Base-by-base conservation (phyloP, 2,329 filamentous ascomycete genomes). In the Aspergillus latus region DNA sequence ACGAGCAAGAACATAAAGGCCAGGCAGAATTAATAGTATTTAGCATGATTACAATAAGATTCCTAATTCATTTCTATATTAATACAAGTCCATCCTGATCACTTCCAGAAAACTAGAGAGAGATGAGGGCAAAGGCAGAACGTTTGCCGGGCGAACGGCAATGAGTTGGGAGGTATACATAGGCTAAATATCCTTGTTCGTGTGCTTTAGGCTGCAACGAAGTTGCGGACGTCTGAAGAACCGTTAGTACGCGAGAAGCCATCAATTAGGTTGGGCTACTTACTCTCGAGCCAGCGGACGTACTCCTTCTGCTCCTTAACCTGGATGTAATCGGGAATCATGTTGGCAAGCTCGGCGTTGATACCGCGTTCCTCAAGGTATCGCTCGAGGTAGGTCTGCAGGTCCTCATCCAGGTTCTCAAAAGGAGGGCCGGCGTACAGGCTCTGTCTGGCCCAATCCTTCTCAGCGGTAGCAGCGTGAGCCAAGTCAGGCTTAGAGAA, bases 271-370 rank as follows among this genome's bases (percentile, higher is more conserved):
- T 45, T 54, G 15, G 3, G 54, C 28, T 53, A 68, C 81, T 75
- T 74, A 83, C 83, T 85, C 75, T 86, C 84, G 75, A 99, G 80
- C 94, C 95, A 99, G 64, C 83, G 80, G 60, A 95, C 80, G 76
- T 99, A 99, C 83, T 99, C 94, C 78, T 87, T 89, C 85, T 97
- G 93, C 85, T 99, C 94, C 87, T 99, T 99, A 78, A 89, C 85
- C 73, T 97, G 92, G 70, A 97, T 92, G 79, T 96, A 99, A 74
- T 97, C 92, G 37, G 92, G 91, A 44, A 96, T 88, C 76, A 97
- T 97, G 64, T 92, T 79, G 52, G 92, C 93, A 67, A 99, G 84
- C 57, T 88, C 84, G 66, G 88, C 87, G 69, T 93, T 91, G 76
- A 99, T 85, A 62, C 93, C 94, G 66, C 94, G 86, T 83, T 97